These are phyloP conservation scores for Eucalyptus curtisii DNA, from an alignment of 345 rosid genomes.

Conservation along the genomic window DNA sequence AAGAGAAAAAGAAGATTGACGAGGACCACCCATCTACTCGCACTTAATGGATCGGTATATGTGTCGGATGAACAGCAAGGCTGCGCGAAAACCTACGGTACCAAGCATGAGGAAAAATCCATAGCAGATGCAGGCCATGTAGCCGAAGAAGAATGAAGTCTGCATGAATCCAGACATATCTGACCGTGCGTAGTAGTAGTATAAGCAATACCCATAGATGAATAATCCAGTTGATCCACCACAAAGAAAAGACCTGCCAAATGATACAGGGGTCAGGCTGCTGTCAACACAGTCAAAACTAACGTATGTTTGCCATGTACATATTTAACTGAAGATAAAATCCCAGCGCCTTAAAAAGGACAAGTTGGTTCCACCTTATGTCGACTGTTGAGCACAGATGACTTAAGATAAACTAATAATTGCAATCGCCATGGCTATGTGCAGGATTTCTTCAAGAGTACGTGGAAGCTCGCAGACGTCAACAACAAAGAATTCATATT, in stretches of 20 bases:
- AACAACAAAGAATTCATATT: background rate
- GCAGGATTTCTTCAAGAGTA: background rate
- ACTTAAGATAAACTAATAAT: background rate
- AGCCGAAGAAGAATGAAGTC: conserved; percentile 4
- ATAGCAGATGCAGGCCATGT: conserved; percentile 6
- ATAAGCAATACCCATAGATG: conserved; percentile 1
- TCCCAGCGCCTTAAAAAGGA: background rate
- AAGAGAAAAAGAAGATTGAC: background rate
- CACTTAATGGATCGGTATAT: conserved; percentile 6
- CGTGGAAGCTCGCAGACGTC: background rate
- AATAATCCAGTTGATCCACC: conserved; percentile 7
- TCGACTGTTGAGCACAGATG: background rate
- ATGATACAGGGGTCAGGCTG: background rate
- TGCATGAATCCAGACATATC: conserved; percentile 9
- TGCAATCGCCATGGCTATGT: background rate
- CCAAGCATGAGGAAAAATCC: conserved; percentile 9
- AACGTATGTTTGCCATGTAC: background rate
- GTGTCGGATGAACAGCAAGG: conserved; percentile 4
- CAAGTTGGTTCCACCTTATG: background rate
- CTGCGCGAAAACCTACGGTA: background rate
- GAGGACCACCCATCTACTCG: background rate
- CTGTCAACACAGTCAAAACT: background rate
- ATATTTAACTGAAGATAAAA: background rate
- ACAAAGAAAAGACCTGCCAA: conserved; percentile 3
- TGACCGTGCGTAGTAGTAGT: conserved; percentile 5